Percentiles rank a stretch among this genome's conserved stretches.
Conservation (phyloP, 495 filamentous ascomycete species). For the Jackrogersella multiformis region DNA sequence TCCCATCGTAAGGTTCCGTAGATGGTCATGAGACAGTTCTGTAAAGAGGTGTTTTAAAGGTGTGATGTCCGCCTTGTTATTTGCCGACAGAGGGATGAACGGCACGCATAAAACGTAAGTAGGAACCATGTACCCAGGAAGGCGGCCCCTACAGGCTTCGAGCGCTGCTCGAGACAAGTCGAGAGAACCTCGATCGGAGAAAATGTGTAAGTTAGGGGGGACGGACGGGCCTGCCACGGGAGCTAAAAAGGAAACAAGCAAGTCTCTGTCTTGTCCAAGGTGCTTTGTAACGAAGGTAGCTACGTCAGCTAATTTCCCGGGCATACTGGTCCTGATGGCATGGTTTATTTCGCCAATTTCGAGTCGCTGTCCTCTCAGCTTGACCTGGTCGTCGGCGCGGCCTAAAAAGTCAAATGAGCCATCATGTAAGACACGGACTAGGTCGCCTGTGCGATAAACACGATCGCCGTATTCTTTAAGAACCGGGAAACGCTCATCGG, state of each 20-base stretch:
- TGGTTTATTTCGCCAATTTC: constrained; percentile 82
- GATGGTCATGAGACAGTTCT: constrained; percentile 65
- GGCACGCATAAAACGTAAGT: constrained; percentile 73
- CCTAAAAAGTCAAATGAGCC: constrained; percentile 77
- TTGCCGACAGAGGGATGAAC: constrained; percentile 71
- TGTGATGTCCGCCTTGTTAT: constrained; percentile 80
- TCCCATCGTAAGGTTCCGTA: constrained; percentile 51
- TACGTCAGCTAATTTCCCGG: constrained; percentile 60
- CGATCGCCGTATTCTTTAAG: constrained; percentile 59
- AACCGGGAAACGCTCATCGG: constrained; percentile 68
- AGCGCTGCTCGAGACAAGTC: constrained; percentile 47
- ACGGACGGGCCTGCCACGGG: constrained; percentile 8
- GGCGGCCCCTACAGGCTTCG: constrained; percentile 64
- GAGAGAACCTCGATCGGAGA: constrained; percentile 35
- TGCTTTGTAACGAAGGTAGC: constrained; percentile 73
- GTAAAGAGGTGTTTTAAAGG: constrained; percentile 67
- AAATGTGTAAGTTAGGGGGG: constrained; percentile 41
- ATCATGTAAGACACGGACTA: constrained; percentile 77
- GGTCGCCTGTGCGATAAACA: constrained; percentile 81
- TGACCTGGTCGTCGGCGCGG: constrained; percentile 81
- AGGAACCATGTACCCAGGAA: constrained; percentile 82
- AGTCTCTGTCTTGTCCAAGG: constrained; percentile 68
- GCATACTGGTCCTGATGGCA: constrained; percentile 61
- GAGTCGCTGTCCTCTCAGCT: constrained; percentile 79
- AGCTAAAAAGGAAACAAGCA: constrained; percentile 76